These are phyloP conservation scores for Hyaloperonospora brassicae DNA, from an alignment of 352 stramenopile species.

Conservation along the genomic window DNA sequence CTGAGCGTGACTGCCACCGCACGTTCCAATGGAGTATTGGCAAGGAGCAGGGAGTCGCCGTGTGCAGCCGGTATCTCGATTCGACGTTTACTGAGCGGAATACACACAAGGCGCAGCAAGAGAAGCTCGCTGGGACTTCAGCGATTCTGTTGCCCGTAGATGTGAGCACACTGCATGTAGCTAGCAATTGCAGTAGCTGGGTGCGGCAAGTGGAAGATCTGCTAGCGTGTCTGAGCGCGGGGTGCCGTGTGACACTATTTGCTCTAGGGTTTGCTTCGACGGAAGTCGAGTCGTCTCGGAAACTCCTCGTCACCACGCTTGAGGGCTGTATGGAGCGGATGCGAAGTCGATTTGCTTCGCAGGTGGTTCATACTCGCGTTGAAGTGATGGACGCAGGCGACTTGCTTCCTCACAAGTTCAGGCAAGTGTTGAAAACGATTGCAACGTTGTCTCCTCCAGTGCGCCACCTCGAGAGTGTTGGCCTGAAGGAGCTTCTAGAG, in stretches of 20 bases:
- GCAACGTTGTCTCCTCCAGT: constrained; percentile 21
- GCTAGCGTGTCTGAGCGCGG: constrained; percentile 23
- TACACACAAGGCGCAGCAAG: constrained; percentile 11
- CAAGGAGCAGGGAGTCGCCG: constrained; percentile 18
- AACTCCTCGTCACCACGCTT: constrained; percentile 19
- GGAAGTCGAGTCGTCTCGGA: constrained; percentile 17
- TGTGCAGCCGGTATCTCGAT: constrained; percentile 63
- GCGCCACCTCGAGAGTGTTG: constrained; percentile 21
- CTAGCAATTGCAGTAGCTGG: constrained; percentile 28
- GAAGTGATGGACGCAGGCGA: constrained; percentile 19
- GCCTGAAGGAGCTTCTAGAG: constrained; percentile 41
- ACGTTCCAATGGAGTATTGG: constrained; percentile 17
- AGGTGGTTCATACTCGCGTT: constrained; percentile 20
- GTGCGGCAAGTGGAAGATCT: constrained; percentile 35
- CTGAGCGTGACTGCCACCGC: constrained; percentile 22
- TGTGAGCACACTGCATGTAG: constrained; percentile 33
- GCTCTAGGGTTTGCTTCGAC: constrained; percentile 37
- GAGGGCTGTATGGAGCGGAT: constrained; percentile 26
- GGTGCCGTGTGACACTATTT: constrained; percentile 29
- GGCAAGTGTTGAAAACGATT: constrained; percentile 23
- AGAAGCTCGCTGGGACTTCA: constrained; percentile 40
- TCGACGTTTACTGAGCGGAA: constrained; percentile 24
- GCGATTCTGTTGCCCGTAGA: constrained; percentile 52
- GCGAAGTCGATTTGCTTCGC: constrained; percentile 14
- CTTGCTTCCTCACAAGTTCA: constrained; percentile 23